Evolutionary conservation across 352 stramenopile genomes (phyloP), one percentile per base, ranked within the genome.

Genomic region (Paralagenidium karlingii): DNA sequence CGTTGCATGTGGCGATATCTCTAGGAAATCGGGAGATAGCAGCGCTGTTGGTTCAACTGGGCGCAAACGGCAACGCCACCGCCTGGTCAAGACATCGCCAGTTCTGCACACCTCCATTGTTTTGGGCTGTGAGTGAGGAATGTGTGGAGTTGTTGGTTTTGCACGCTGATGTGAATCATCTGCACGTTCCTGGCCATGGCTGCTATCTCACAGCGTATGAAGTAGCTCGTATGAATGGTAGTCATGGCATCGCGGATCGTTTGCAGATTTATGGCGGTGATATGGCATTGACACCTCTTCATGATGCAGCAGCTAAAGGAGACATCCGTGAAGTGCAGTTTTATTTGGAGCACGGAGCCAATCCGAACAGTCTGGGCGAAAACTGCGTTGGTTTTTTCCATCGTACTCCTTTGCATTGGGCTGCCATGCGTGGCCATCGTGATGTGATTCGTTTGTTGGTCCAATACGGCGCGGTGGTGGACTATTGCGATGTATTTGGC

Each of bases 381-480:
- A n/a, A n/a, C n/a, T n/a, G n/a, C n/a, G n/a, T 87, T 48, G 73
- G 73, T 10, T 67, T 73, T 21, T 83, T 82, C 38, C 68, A 84
- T 34, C 68, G 68, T n/a, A 81, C 65, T 9, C 67, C 75, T 7
- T 34, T 86, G 37, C 71, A 86, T 29, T 86, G 71, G 68, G 68
- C 75, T 3, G 68, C 73, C 1, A 55, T 63, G 8, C 55, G 67
- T 10, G 78, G 82, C 46, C 67, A 63, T n/a, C 42, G 52, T 22
- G 38, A 50, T 3, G 60, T 83, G 28, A 55, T 84, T 12, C 34
- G 41, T 8, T 31, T 81, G 24, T 48, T 89, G 28, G 45, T 86
- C 4, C 34, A 58, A 10, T 58, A 66, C 28, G 55, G 58, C 11
- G 73, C 60, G 1, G 68, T 86, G 29, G 51, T 69, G 18, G 53